Evolutionary conservation across 164 flowering plant genomes (phyloP), one percentile per base, ranked within the genome.

Genomic region (Magnolia officinalis): DNA sequence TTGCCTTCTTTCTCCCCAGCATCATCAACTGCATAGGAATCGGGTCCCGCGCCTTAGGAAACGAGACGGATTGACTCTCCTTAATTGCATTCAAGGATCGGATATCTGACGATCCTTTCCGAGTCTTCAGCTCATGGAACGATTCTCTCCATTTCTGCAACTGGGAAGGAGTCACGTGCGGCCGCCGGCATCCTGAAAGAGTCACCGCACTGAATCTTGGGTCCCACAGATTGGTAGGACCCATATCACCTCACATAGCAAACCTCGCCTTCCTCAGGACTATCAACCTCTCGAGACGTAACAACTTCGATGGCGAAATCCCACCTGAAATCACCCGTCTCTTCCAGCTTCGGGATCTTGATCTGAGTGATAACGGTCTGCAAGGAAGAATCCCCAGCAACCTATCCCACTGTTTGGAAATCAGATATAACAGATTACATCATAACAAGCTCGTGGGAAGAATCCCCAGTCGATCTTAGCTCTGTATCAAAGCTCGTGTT

Each of bases 191-290:
- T 24, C 37, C 6, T 26, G 70, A 63, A 45, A 65, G 86, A 61
- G 89, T 86, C 0, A 37, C 71, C 7, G 81, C 20, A 8, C 76
- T 85, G 16, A 55, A 81, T 63, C 83, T 88, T 0, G 50, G 75
- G 0, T 77, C 79, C 37, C 74, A 63, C 0, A 31, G 75, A 2
- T 51, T 88, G 6, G 14, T 24, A 0, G 89, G 89, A 3, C 0
- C 84, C 20, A 71, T 88, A 8, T 77, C 76, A 68, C 87, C 91
- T 1, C 75, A 75, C 14, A 74, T 87, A 18, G 86, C 82, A 13
- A 88, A 88, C 31, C 85, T 88, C 58, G 78, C 86, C 18, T 85
- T 80, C 72, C 88, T 88, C 2, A 14, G 20, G 18, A 75, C 77
- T 29, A 81, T 88, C 63, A 67, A 83, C 7, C 81, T 88, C 5